phyloP scores from a whole-genome alignment of 2,329 filamentous ascomycete genomes.

The Nemania serpens region DNA sequence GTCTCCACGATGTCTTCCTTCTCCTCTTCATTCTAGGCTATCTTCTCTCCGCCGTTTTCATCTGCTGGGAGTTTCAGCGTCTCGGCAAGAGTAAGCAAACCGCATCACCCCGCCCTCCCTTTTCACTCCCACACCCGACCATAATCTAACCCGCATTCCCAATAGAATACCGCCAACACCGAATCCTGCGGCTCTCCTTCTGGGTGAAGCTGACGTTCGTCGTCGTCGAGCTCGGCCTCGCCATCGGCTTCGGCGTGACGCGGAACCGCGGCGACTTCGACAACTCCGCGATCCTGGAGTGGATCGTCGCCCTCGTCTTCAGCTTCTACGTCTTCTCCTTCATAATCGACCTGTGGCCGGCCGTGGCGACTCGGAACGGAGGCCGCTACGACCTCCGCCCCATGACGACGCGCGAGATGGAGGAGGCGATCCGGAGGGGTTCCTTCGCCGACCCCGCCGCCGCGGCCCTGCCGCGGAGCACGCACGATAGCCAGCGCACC shows the following conservation, averaged over 20 bases:
- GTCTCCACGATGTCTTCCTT: constrained; percentile 76
- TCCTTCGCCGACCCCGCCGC: constrained; percentile 20
- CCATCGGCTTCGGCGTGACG: constrained; percentile 70
- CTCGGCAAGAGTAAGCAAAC: constrained; percentile 68
- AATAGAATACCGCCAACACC: constrained; percentile 72
- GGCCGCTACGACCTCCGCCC: constrained; percentile 30
- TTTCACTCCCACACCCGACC: background rate
- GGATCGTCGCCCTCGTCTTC: constrained; percentile 80
- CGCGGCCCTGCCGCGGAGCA: constrained; percentile 25
- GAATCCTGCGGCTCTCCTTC: constrained; percentile 77
- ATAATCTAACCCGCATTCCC: background rate
- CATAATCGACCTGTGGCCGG: constrained; percentile 83
- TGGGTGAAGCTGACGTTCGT: constrained; percentile 88
- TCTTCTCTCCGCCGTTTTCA: constrained; percentile 81
- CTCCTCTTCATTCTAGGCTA: constrained; percentile 85
- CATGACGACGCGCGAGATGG: constrained; percentile 36
- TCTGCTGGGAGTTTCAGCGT: constrained; percentile 88
- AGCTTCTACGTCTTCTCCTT: constrained; percentile 88
- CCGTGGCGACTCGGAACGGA: constrained; percentile 58
- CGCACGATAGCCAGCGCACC: constrained; percentile 38
- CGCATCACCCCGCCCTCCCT: background rate
- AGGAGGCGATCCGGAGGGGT: constrained; percentile 33
- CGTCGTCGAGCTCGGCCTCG: constrained; percentile 74
- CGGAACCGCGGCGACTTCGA: constrained; percentile 59
- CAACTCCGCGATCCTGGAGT: constrained; percentile 77